These are phyloP conservation scores for Pestalotiopsis sp. DNA, from an alignment of 2,329 filamentous ascomycete species.

Conservation along the genomic window DNA sequence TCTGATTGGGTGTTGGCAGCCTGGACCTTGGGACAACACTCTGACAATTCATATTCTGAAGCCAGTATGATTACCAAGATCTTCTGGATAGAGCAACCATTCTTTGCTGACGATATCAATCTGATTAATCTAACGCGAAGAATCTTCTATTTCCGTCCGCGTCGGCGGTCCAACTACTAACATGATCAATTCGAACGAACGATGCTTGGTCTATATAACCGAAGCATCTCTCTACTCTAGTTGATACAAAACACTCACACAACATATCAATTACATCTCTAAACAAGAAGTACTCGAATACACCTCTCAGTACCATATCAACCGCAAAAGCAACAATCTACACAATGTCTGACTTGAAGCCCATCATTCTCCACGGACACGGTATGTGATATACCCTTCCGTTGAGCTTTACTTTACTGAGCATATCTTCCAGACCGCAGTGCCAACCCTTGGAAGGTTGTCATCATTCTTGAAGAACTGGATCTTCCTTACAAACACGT, in stretches of 20 bases:
- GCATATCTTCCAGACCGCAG: conserved; percentile 6
- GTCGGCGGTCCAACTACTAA: background rate
- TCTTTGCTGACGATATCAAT: background rate
- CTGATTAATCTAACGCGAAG: background rate
- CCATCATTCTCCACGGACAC: conserved; percentile 26
- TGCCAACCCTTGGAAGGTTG: conserved; percentile 31
- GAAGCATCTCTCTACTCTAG: background rate
- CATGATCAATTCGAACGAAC: background rate
- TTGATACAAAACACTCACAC: background rate
- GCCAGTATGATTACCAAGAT: background rate
- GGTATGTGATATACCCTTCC: conserved; percentile 4
- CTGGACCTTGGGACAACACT: background rate
- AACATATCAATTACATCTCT: background rate
- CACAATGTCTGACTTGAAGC: conserved; percentile 22
- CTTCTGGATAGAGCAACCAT: background rate
- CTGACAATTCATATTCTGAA: background rate
- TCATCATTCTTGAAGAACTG: conserved; percentile 30
- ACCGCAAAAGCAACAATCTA: background rate
- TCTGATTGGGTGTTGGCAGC: background rate
- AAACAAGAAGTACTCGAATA: background rate
- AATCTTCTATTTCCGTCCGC: background rate
- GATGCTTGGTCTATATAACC: background rate
- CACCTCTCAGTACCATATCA: background rate
- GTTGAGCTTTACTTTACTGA: background rate
- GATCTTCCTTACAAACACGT: conserved; percentile 27